Conservation (phyloP, 2,329 filamentous ascomycete species). For the Cladophialophora chaetospira region DNA sequence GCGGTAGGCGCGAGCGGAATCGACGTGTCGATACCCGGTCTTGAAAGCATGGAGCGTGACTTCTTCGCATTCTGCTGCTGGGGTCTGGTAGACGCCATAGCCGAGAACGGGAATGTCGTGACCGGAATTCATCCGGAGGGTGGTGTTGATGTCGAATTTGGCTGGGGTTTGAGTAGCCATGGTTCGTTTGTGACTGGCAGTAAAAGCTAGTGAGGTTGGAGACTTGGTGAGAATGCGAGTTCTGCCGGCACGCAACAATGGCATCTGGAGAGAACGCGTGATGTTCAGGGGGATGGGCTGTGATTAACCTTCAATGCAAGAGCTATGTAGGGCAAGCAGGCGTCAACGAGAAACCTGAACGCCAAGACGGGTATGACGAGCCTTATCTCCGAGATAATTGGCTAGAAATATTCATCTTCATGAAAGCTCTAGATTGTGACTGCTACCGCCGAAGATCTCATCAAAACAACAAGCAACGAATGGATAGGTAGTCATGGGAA, state of each 20-base stretch:
- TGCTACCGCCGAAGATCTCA: no score
- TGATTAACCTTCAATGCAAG: no score
- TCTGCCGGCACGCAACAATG: not conserved
- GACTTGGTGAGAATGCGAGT: not conserved
- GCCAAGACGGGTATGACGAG: no score
- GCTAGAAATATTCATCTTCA: no score
- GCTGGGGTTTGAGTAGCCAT: slow-evolving; percentile 22
- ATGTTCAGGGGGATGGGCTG: no score
- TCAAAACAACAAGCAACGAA: no score
- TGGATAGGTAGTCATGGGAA: no score
- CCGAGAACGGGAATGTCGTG: slow-evolving; percentile 44
- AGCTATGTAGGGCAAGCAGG: no score
- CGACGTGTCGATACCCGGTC: slow-evolving; percentile 61
- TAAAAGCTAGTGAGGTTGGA: not conserved
- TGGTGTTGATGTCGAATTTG: slow-evolving; percentile 35
- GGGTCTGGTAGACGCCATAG: slow-evolving; percentile 50
- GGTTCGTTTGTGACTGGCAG: slow-evolving; percentile 5
- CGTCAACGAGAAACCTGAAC: no score
- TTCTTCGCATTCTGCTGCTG: slow-evolving; percentile 58
- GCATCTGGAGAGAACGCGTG: not conserved
- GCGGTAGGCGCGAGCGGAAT: slow-evolving; percentile 59
- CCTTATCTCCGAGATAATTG: no score
- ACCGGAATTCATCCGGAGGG: slow-evolving; percentile 44
- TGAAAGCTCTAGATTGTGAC: no score
- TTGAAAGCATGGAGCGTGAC: slow-evolving; percentile 60